Conservation (phyloP, 768 basidiomycete species). For the Mycena pura region DNA sequence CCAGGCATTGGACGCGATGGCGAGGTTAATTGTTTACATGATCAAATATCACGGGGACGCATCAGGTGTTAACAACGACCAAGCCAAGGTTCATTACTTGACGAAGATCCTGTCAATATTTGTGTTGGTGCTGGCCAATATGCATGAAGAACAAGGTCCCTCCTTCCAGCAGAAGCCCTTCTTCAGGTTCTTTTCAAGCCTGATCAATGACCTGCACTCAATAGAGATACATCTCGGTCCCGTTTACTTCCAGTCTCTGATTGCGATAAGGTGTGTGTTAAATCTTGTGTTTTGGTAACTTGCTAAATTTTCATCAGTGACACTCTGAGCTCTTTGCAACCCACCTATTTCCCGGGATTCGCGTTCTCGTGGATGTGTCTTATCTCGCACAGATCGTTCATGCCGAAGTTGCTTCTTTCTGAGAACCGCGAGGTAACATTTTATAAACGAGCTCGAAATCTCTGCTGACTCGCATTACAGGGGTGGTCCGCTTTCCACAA, state of each 20-base stretch:
- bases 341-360: conserved; percentile 96
- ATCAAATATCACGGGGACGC: conserved; percentile 99
- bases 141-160: conserved; percentile 92
- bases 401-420: conserved; percentile 91
- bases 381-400: conserved; percentile 94
- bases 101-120: conserved; percentile 98
- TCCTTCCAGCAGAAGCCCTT: conserved; percentile 97
- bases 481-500: conserved; percentile 98
- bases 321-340: conserved; percentile 94
- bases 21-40: conserved; percentile 94
- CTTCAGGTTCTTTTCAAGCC: conserved; percentile 97
- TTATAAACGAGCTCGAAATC: conserved; percentile 3
- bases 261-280: conserved; percentile 78
- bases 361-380: conserved; percentile 98
- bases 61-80: conserved; percentile 88
- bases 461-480: conserved; percentile 41
- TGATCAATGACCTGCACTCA: conserved; percentile 88
- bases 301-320: conserved; percentile 59
- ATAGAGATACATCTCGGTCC: conserved; percentile 87
- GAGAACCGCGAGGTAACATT: conserved; percentile 82
- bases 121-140: conserved; percentile 91
- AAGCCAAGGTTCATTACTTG: conserved; percentile 94
- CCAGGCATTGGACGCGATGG: conserved; percentile 94
- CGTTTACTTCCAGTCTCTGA: conserved; percentile 88
- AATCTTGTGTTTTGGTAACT: background rate